Percentiles rank a stretch among this genome's conserved stretches.
Evolutionary conservation across 2,329 filamentous ascomycete genomes (phyloP).

Genomic region (Ilyonectria sp.): DNA sequence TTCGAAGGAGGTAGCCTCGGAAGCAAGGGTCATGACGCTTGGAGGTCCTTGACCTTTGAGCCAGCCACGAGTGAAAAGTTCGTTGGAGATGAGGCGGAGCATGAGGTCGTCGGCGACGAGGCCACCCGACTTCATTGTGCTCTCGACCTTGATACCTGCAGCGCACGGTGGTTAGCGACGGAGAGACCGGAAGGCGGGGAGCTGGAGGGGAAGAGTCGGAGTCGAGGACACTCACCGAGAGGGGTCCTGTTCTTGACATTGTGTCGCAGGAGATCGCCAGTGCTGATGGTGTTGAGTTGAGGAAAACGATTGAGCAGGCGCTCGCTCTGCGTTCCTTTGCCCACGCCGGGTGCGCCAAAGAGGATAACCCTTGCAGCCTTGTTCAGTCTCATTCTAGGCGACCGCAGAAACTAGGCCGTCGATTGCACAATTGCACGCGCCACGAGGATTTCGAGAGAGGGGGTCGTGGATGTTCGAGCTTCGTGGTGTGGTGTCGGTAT

Average conservation of each 20-base stretch:
- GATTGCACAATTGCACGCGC: slow-evolving; percentile 7
- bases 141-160: slow-evolving; percentile 90
- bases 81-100: slow-evolving; percentile 90
- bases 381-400: slow-evolving; percentile 73
- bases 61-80: slow-evolving; percentile 90
- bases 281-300: slow-evolving; percentile 91
- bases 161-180: slow-evolving; percentile 21
- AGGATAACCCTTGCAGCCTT: slow-evolving; percentile 94
- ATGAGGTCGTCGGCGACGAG: slow-evolving; percentile 96
- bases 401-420: slow-evolving; percentile 41
- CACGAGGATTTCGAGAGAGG: neutral
- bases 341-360: slow-evolving; percentile 95
- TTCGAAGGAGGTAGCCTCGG: slow-evolving; percentile 56
- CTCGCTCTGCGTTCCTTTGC: slow-evolving; percentile 96
- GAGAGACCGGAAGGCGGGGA: neutral
- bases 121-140: slow-evolving; percentile 87
- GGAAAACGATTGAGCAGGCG: slow-evolving; percentile 89
- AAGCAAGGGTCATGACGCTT: slow-evolving; percentile 68
- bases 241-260: slow-evolving; percentile 93
- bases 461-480: slow-evolving; percentile 1
- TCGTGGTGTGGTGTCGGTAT: slow-evolving; percentile 15
- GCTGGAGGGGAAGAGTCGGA: too few relatives aligned
- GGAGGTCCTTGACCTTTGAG: slow-evolving; percentile 67
- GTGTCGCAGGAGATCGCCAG: slow-evolving; percentile 90
- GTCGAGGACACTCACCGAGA: slow-evolving; percentile 73